Percentiles rank a stretch among this genome's conserved stretches.
phyloP scores from a whole-genome alignment of 2,329 filamentous ascomycete species.

The Thelonectria olida region DNA sequence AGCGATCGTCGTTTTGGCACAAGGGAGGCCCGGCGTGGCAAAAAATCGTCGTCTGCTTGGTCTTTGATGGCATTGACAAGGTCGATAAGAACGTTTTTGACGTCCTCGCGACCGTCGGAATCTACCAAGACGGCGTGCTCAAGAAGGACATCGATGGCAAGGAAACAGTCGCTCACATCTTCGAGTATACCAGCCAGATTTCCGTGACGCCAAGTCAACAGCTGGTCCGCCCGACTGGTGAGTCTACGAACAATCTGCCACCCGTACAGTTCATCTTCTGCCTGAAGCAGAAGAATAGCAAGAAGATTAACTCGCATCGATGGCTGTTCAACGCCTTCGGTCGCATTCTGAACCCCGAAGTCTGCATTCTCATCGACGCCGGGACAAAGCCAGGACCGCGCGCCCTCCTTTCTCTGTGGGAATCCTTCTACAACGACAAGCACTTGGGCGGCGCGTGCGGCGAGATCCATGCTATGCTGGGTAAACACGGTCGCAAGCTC shows the following conservation, averaged over 20 bases:
- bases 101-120: slow-evolving; percentile 35
- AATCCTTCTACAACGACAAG: slow-evolving; percentile 37
- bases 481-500: slow-evolving; percentile 33
- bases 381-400: slow-evolving; percentile 37
- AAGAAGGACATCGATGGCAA: slow-evolving; percentile 40
- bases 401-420: slow-evolving; percentile 34
- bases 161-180: slow-evolving; percentile 38
- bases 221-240: slow-evolving; percentile 34
- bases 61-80: slow-evolving; percentile 38
- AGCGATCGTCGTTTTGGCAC: slow-evolving; percentile 39
- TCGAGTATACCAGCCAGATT: slow-evolving; percentile 39
- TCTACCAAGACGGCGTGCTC: slow-evolving; percentile 38
- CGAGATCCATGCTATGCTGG: slow-evolving; percentile 39
- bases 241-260: slow-evolving; percentile 31
- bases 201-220: slow-evolving; percentile 39
- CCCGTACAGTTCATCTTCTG: slow-evolving; percentile 39
- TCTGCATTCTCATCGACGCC: slow-evolving; percentile 37
- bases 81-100: slow-evolving; percentile 40
- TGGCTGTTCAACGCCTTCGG: slow-evolving; percentile 40
- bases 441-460: slow-evolving; percentile 36
- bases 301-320: slow-evolving; percentile 41
- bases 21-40: slow-evolving; percentile 38
- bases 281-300: slow-evolving; percentile 40
- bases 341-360: slow-evolving; percentile 37
- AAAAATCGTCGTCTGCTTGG: slow-evolving; percentile 38